These are phyloP conservation scores for Tephrocybe rancida DNA, from an alignment of 768 basidiomycete species.

Conservation along the genomic window DNA sequence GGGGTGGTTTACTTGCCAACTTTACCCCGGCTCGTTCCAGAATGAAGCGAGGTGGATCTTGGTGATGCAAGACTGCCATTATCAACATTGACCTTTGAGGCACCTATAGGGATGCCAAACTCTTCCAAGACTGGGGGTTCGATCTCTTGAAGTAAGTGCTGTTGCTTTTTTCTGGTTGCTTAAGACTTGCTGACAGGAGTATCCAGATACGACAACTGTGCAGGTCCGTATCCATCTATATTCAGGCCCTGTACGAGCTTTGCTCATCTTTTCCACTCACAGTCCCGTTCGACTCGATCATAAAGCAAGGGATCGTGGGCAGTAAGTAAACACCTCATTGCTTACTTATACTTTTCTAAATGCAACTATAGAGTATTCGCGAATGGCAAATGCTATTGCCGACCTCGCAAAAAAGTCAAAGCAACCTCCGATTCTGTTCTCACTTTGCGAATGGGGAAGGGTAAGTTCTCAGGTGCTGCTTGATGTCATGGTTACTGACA, in stretches of 20 bases:
- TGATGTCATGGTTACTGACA: not conserved
- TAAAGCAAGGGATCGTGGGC: conserved; percentile 55
- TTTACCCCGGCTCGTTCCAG: conserved; percentile 65
- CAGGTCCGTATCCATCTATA: conserved; percentile 31
- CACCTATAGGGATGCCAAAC: conserved; percentile 48
- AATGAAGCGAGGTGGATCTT: conserved; percentile 41
- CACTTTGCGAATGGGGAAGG: conserved; percentile 70
- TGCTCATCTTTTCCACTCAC: not conserved
- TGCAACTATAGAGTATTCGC: conserved; percentile 39
- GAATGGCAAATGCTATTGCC: conserved; percentile 63
- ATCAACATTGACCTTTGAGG: not conserved
- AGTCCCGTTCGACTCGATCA: conserved; percentile 64
- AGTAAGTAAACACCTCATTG: conserved; percentile 35
- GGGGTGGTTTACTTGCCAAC: conserved; percentile 72
- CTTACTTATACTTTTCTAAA: not conserved
- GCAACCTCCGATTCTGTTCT: conserved; percentile 55
- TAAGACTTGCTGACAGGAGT: not conserved
- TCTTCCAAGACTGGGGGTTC: conserved; percentile 69
- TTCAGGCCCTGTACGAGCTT: too few relatives aligned
- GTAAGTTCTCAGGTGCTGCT: conserved; percentile 33
- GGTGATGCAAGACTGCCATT: not conserved
- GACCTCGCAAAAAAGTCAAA: conserved; percentile 47
- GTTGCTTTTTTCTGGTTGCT: not conserved
- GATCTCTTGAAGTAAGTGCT: conserved; percentile 61
- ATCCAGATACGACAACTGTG: conserved; percentile 55